Percentiles rank a stretch among this genome's conserved stretches.
These are phyloP conservation scores for Pontederia crassipes DNA, from an alignment of 176 grass and related monocot species.

Conservation along the genomic window DNA sequence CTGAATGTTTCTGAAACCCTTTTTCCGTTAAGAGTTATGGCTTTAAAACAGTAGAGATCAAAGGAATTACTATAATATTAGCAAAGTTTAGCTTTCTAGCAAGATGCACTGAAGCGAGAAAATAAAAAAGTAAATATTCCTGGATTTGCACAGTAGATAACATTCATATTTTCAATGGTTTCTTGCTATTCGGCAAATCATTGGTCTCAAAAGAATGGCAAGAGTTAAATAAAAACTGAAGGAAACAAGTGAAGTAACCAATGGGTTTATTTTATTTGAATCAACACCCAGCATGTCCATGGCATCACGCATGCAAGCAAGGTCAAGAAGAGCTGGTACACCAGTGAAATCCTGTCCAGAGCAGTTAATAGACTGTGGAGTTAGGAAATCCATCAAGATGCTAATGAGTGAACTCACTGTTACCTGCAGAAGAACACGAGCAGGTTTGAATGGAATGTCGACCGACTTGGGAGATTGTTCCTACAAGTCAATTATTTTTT, in stretches of 20 bases:
- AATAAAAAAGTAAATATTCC: no score
- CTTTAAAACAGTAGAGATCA: no score
- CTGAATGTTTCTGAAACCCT: no score
- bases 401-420: background rate
- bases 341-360: constrained; percentile 33
- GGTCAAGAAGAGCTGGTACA: constrained; percentile 36
- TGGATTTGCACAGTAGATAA: no score
- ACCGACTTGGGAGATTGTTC: constrained; percentile 27
- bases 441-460: constrained; percentile 38
- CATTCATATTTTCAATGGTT: background rate
- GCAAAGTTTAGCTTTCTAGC: no score
- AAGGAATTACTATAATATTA: no score
- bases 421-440: constrained; percentile 43
- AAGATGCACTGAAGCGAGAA: no score
- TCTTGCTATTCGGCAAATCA: background rate
- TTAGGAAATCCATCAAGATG: background rate
- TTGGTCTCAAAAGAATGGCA: background rate
- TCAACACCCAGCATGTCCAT: constrained; percentile 32
- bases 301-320: constrained; percentile 43
- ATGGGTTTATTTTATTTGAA: constrained; percentile 36
- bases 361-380: background rate
- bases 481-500: constrained; percentile 38
- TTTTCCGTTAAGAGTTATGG: no score
- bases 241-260: constrained; percentile 7
- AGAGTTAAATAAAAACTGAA: background rate